Base-by-base conservation (phyloP, 352 stramenopile species). In the Globisporangium perplexum region DNA sequence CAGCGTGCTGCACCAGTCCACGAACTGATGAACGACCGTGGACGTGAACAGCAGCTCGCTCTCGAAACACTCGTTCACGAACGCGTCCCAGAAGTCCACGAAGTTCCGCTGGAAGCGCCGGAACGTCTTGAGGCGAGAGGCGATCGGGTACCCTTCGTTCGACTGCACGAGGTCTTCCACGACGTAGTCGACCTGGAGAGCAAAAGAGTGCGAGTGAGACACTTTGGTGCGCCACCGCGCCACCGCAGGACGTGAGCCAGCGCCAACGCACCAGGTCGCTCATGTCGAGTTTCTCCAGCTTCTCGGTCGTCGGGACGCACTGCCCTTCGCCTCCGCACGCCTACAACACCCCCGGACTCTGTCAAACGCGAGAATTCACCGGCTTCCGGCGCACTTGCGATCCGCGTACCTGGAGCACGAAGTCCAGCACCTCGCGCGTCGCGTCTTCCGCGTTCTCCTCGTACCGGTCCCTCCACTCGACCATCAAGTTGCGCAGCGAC, bases 1-100 rank as follows among this genome's bases (percentile, higher is more conserved):
- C 4, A 95, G 69, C 10, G 77, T 79, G 7, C 78, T 92, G 38
- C 93, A 50, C 85, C 85, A 95, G 50, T 94, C 82, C 1, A 94
- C 67, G 48, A 89, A 77, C 24, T 82, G 75, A 7, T 68, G 71
- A 1, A 76, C 63, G 14, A 95, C 46, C 6, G 84, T 62, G 3
- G 76, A 83, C 4, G 71, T 83, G 55, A 94, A 90, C 39, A 95
- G 59, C 6, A 91, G 65, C 20, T 95, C 85, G 45, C 82, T 92
- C 44, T 95, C 83, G 38, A 77, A 77, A 45, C 77, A 89, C 46
- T 95, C 81, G 18, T 71, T 73, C 50, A 94, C 71, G 48, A 93
- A 88, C 26, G 60, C 65, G 22, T 85, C 60, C 85, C 83, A 95
- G 51, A 95, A 93, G 43, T 80, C 68, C 8, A 74, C 67, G 26